Conservation (phyloP, 805 yeast genomes). For the Metschnikowia dekortorum region DNA sequence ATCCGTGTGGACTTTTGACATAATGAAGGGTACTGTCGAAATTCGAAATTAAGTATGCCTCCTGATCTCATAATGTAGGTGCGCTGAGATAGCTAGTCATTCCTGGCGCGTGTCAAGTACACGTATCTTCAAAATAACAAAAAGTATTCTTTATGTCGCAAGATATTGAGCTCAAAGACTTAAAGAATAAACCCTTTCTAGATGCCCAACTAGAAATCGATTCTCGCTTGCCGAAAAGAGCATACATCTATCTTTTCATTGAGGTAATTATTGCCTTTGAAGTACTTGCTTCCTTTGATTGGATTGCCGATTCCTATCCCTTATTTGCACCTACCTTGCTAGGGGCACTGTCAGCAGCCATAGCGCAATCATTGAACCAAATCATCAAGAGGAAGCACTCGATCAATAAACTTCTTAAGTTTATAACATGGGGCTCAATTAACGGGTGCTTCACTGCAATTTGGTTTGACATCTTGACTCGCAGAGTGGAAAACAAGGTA, state of each 20-base stretch:
- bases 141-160: conserved; percentile 8
- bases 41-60: background rate
- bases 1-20: no score
- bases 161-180: conserved; percentile 15
- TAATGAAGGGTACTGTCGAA: no score
- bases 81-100: background rate
- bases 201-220: conserved; percentile 9
- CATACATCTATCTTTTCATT: conserved; percentile 19
- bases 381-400: conserved; percentile 27
- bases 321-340: conserved; percentile 35
- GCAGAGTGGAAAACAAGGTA: conserved; percentile 29
- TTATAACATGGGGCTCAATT: conserved; percentile 55
- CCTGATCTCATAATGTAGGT: background rate
- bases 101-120: conserved; percentile 1
- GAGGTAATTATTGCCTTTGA: conserved; percentile 25
- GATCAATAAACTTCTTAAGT: conserved; percentile 37
- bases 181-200: conserved; percentile 16
- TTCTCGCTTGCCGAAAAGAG: conserved; percentile 5
- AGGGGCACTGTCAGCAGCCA: conserved; percentile 38
- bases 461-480: conserved; percentile 50
- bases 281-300: conserved; percentile 29
- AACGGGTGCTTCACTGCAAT: conserved; percentile 52
- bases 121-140: background rate
- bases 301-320: conserved; percentile 17
- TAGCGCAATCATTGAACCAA: conserved; percentile 41